These are phyloP conservation scores for Daldinia decipiens DNA, from an alignment of 495 filamentous ascomycete species.

Conservation along the genomic window DNA sequence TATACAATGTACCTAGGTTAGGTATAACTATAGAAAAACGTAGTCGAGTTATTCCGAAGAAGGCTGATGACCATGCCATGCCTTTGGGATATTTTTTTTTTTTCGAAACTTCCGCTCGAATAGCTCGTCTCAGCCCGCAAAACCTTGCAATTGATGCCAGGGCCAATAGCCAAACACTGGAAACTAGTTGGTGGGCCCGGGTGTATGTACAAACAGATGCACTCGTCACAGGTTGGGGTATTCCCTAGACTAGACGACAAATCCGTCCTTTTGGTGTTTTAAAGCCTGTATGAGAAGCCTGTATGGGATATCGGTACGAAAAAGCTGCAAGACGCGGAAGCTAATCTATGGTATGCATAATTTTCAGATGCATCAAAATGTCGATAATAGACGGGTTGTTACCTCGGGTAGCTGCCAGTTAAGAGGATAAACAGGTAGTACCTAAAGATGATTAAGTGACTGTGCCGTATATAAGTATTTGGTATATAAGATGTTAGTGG, in stretches of 20 bases:
- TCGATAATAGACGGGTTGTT: not conserved
- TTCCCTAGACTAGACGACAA: slow-evolving; percentile 32
- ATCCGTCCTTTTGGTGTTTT: slow-evolving; percentile 12
- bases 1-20: not conserved
- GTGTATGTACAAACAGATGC: slow-evolving; percentile 1
- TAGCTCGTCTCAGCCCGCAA: slow-evolving; percentile 43
- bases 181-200: slow-evolving; percentile 21
- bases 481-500: slow-evolving; percentile 2
- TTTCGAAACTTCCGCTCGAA: slow-evolving; percentile 45
- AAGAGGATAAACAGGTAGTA: too few relatives aligned
- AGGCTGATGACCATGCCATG: slow-evolving; percentile 21
- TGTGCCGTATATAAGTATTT: not conserved
- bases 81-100: slow-evolving; percentile 9
- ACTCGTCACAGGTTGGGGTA: slow-evolving; percentile 23
- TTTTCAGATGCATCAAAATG: not conserved
- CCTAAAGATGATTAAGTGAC: not conserved
- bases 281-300: slow-evolving; percentile 29
- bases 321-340: slow-evolving; percentile 35
- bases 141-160: slow-evolving; percentile 35
- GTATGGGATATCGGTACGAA: slow-evolving; percentile 21
- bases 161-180: slow-evolving; percentile 37
- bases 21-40: not conserved
- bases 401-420: not conserved
- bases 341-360: slow-evolving; percentile 27
- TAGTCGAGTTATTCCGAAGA: slow-evolving; percentile 14